Conservation (phyloP, 139 green algal genomes). For the Gonium pectorale region DNA sequence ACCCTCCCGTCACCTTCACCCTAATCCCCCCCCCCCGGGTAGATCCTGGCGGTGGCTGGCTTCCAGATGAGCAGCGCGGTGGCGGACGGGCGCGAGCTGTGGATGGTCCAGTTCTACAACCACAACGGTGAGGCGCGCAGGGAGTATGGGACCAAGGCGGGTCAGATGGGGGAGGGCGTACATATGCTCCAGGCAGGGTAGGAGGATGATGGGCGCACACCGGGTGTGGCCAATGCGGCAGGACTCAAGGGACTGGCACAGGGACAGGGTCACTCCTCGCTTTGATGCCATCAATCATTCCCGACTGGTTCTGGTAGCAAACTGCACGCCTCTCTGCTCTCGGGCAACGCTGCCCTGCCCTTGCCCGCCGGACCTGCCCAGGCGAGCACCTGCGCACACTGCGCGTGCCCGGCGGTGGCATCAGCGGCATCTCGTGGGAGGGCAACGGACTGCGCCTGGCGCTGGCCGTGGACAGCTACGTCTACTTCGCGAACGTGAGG, state of each 20-base stretch:
- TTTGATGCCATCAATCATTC: too few species aligned
- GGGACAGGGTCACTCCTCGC: too few species aligned
- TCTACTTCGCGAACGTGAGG: slow-evolving; percentile 85
- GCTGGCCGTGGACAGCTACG: slow-evolving; percentile 78
- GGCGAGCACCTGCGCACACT: slow-evolving; percentile 83
- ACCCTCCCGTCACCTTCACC: neutral
- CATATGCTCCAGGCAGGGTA: too few species aligned
- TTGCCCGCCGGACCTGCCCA: neutral
- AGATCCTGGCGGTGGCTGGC: slow-evolving; percentile 74
- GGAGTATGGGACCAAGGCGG: too few species aligned
- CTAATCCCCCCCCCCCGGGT: neutral
- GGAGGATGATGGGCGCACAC: too few species aligned
- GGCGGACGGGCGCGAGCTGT: slow-evolving; percentile 50
- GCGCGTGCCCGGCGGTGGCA: slow-evolving; percentile 74
- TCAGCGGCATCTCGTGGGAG: slow-evolving; percentile 80
- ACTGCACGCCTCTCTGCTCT: too few species aligned
- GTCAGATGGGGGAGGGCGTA: too few species aligned
- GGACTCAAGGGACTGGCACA: too few species aligned
- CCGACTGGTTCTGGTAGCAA: too few species aligned
- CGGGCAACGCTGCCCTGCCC: too few species aligned
- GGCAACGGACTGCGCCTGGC: slow-evolving; percentile 77
- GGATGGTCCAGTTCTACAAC: slow-evolving; percentile 77
- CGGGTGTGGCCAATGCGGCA: too few species aligned
- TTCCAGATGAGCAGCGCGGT: slow-evolving; percentile 59
- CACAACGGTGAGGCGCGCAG: slow-evolving; percentile 52